These are phyloP conservation scores for Cerioporus squamosus DNA, from an alignment of 1,284 basidiomycete genomes.

Conservation along the genomic window DNA sequence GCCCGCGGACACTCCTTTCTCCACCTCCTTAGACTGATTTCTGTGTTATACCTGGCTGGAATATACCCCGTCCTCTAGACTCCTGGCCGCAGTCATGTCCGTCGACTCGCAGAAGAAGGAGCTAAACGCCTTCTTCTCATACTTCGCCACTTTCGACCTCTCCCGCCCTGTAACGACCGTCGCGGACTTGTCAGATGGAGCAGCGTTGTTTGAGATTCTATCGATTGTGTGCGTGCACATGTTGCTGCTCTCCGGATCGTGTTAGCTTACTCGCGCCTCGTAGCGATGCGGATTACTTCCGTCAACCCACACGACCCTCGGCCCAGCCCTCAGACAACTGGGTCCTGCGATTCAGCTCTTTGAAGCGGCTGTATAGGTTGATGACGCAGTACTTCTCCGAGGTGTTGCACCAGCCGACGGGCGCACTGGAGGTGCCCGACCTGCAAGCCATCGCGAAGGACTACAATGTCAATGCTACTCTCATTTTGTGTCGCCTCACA, in stretches of 20 bases:
- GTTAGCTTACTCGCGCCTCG: slow-evolving; percentile 10
- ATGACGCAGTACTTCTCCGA: slow-evolving; percentile 89
- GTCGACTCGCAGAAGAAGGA: slow-evolving; percentile 60
- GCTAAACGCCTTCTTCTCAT: slow-evolving; percentile 76
- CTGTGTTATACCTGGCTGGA: slow-evolving; percentile 17
- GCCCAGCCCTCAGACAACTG: slow-evolving; percentile 80
- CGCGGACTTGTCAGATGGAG: slow-evolving; percentile 76
- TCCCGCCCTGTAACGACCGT: slow-evolving; percentile 60
- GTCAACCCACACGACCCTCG: slow-evolving; percentile 57
- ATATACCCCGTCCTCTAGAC: slow-evolving; percentile 21
- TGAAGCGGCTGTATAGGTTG: slow-evolving; percentile 86
- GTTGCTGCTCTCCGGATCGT: background rate
- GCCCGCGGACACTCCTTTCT: background rate
- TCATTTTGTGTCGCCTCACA: slow-evolving; percentile 82
- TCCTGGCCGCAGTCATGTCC: slow-evolving; percentile 38
- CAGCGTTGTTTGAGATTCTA: slow-evolving; percentile 72
- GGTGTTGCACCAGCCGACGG: slow-evolving; percentile 75
- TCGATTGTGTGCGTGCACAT: slow-evolving; percentile 57
- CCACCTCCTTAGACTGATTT: slow-evolving; percentile 2
- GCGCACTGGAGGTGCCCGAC: slow-evolving; percentile 77
- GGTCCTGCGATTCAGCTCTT: slow-evolving; percentile 83
- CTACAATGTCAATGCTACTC: slow-evolving; percentile 64
- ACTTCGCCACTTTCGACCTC: slow-evolving; percentile 76
- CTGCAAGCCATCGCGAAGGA: slow-evolving; percentile 84
- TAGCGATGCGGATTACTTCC: slow-evolving; percentile 84